Evolutionary conservation across 345 rosid genomes (phyloP), one percentile per base, ranked within the genome.

Genomic region (Psidium friedrichsthalianum): DNA sequence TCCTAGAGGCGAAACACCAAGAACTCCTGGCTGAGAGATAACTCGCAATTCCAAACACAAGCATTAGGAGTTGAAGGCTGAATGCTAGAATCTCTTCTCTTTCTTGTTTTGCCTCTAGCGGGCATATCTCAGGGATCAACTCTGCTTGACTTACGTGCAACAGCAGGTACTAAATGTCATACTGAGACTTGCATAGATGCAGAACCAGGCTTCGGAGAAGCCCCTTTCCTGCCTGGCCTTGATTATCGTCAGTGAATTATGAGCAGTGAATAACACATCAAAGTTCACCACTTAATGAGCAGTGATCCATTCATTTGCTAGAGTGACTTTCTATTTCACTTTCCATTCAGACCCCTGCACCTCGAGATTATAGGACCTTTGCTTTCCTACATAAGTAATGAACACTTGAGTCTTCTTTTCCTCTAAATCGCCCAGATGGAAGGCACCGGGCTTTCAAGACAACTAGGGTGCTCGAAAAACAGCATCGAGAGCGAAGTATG

Each of bases 11-110:
- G 90, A 51, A 82, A 91, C 86, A 92, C 98, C 14, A 91, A 74
- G 32, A 96, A 96, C 90, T 93, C n/a, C 32, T 96, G 97, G 96
- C 88, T 96, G 78, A 93, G 99, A 89, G 99, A 96, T 76, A 94
- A 87, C 96, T 96, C 56, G 51, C 91, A 56, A 18, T 95, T 64
- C 92, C 93, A 11, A 64, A 89, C 89, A 91, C 74, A 89, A n/a
- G 91, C 57, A 89, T 93, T n/a, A 56, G 61, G 61, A 15, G 42
- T 64, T 32, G 22, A 16, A 32, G 58, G 74, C 74, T 14, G 74
- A 61, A 61, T 64, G 76, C 44, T 16, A 29, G 76, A 29, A 64
- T 11, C n/a, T 64, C 15, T 36, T 29, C 11, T 6, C 44, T 64
- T 29, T 64, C 76, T 64, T 64, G 76, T 32, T 64, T 64, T 64